These are phyloP conservation scores for Juglanconis sp. DNA, from an alignment of 2,329 filamentous ascomycete species.

Conservation along the genomic window DNA sequence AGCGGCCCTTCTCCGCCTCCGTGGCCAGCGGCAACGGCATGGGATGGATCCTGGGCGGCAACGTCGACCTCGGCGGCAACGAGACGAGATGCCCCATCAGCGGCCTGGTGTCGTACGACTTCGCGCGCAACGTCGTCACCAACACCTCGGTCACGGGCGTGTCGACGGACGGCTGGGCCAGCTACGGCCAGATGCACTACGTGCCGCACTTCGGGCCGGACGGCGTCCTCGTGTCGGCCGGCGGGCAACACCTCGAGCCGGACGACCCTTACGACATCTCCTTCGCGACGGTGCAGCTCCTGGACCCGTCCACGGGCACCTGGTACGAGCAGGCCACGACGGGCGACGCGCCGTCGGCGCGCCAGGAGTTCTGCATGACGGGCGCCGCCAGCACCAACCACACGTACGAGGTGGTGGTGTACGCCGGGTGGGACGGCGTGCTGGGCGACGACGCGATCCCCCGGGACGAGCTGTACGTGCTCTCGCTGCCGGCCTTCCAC, in stretches of 20 bases:
- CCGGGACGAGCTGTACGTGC: constrained; percentile 23
- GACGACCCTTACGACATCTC: constrained; percentile 6
- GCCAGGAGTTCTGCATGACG: constrained; percentile 24
- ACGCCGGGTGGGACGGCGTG: constrained; percentile 23
- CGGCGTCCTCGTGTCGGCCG: constrained; percentile 5
- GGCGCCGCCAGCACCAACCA: constrained; percentile 21
- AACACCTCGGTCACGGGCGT: constrained; percentile 7
- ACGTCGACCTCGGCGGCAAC: neutral
- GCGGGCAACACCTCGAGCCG: neutral
- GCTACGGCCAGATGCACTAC: constrained; percentile 5
- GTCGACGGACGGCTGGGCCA: neutral
- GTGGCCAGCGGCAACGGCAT: constrained; percentile 12
- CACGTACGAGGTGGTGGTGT: constrained; percentile 24
- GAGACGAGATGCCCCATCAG: constrained; percentile 1
- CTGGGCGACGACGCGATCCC: constrained; percentile 16
- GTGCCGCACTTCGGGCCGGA: constrained; percentile 11
- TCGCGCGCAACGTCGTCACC: neutral
- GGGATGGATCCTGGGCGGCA: constrained; percentile 10
- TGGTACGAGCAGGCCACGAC: constrained; percentile 24
- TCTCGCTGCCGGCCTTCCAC: constrained; percentile 24
- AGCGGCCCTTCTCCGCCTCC: neutral
- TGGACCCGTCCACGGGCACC: constrained; percentile 14
- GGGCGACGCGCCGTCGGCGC: constrained; percentile 16
- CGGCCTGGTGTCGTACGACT: constrained; percentile 12
- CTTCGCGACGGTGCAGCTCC: constrained; percentile 18